A percentile compares a stretch with the other conserved stretches of the same genome.
These are phyloP conservation scores for Monilinia fructigena DNA, from an alignment of 2,329 filamentous ascomycete genomes.

Conservation along the genomic window DNA sequence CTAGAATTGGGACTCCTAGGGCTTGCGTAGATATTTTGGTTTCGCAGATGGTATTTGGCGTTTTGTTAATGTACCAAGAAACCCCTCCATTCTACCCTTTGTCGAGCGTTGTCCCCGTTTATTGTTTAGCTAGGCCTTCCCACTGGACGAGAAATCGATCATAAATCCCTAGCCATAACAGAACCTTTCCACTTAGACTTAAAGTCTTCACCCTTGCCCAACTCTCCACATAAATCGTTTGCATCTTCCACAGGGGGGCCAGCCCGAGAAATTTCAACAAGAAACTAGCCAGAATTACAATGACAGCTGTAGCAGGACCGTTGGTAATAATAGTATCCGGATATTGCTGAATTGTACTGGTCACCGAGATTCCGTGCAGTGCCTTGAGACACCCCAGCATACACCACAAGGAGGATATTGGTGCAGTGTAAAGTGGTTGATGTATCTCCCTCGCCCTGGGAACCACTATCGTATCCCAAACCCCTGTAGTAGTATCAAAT, in stretches of 20 bases:
- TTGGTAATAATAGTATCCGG: slow-evolving; percentile 83
- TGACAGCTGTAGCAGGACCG: slow-evolving; percentile 83
- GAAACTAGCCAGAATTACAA: slow-evolving; percentile 61
- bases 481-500: slow-evolving; percentile 29
- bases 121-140: slow-evolving; percentile 45
- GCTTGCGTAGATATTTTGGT: neutral
- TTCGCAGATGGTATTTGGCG: neutral
- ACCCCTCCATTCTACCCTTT: slow-evolving; percentile 37
- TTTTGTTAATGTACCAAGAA: slow-evolving; percentile 38
- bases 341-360: slow-evolving; percentile 44
- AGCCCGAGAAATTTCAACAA: slow-evolving; percentile 50
- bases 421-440: slow-evolving; percentile 73
- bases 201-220: slow-evolving; percentile 83
- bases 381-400: slow-evolving; percentile 61
- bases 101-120: slow-evolving; percentile 30
- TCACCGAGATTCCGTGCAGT: slow-evolving; percentile 44
- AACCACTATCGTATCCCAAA: slow-evolving; percentile 56
- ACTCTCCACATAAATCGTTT: slow-evolving; percentile 84
- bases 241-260: slow-evolving; percentile 59
- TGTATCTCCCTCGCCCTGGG: slow-evolving; percentile 78
- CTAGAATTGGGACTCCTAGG: neutral
- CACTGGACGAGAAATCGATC: slow-evolving; percentile 86
- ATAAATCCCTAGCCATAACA: slow-evolving; percentile 62
- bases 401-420: slow-evolving; percentile 64
- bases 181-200: slow-evolving; percentile 79